Evolutionary conservation across 495 filamentous ascomycete species (phyloP).

Genomic region (Neurospora tetrasperma): DNA sequence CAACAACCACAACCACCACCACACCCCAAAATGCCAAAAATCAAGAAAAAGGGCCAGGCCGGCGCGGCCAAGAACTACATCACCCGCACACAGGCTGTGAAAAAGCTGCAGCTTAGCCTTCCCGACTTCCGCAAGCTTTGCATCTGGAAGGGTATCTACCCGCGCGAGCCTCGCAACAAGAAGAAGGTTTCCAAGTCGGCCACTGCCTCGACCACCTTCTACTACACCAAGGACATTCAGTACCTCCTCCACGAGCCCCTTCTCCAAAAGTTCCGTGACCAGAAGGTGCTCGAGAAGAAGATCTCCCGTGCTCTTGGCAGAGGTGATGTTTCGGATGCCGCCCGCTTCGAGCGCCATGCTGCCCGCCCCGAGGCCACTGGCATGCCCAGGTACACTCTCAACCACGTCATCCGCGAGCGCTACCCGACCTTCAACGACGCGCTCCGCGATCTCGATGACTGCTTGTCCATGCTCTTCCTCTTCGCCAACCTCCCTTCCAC

Average conservation of each 20-base stretch:
- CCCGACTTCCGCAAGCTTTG: slow-evolving; percentile 96
- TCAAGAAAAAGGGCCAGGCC: slow-evolving; percentile 92
- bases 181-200: slow-evolving; percentile 91
- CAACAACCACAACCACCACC: slow-evolving; percentile 1
- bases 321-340: slow-evolving; percentile 80
- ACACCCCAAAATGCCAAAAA: slow-evolving; percentile 55
- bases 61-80: slow-evolving; percentile 98
- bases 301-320: slow-evolving; percentile 82
- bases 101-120: slow-evolving; percentile 93
- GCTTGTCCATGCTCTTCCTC: slow-evolving; percentile 89
- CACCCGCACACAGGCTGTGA: slow-evolving; percentile 88
- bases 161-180: slow-evolving; percentile 88
- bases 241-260: slow-evolving; percentile 95
- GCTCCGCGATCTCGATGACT: slow-evolving; percentile 90
- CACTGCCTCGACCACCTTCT: slow-evolving; percentile 88
- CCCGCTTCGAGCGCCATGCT: slow-evolving; percentile 48
- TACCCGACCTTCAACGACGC: slow-evolving; percentile 97
- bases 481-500: slow-evolving; percentile 94
- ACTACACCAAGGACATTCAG: slow-evolving; percentile 98
- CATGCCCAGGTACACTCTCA: slow-evolving; percentile 75
- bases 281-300: slow-evolving; percentile 94
- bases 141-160: slow-evolving; percentile 99
- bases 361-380: slow-evolving; percentile 72
- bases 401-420: slow-evolving; percentile 94
- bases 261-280: slow-evolving; percentile 90